Base-by-base conservation (phyloP, 2,329 filamentous ascomycete species). In the Ilyonectria destructans region DNA sequence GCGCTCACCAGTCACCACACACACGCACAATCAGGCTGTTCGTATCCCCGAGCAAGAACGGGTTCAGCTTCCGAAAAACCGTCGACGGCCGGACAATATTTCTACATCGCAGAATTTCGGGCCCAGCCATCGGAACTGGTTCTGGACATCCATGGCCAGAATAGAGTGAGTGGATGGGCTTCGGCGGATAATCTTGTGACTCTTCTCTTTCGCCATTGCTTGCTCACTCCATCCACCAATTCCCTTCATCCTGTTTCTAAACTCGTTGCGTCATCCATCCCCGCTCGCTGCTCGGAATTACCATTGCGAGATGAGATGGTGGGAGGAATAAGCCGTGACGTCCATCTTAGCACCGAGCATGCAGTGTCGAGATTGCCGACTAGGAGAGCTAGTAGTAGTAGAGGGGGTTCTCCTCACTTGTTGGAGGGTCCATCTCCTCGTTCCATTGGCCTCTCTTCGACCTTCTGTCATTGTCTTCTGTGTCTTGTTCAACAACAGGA, bases 21-120 rank as follows among this genome's bases (percentile, higher is more conserved):
- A 6, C 46, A 49, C 23, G 5, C 13, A 33, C 17, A 33, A n/a
- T 6, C 4, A 19, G 29, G 29, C 29, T n/a, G 8, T 12, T 54
- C 31, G 31, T 54, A 54, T 15, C 51, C 13, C 31, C 29, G 51
- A 54, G 6, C 13, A n/a, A 54, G 37, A 19, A 37, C 31, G 7
- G 51, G 43, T 35, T 66, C 35, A 23, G 43, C 23, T 66, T 62
- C 58, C 63, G 63, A 62, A 57, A 31, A 57, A 31, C 35, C 40
- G 54, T 67, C 69, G 69, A 55, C 49, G n/a, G 15, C 23, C 19
- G 49, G 49, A 23, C 31, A 31, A 52, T 3, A 33, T 51, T 49
- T 49, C 46, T 49, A 49, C 21, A 54, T 35, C 46, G 56, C 57
- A 62, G 7, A 35, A 21, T 35, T 48, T 23, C 35, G 37, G 19